Evolutionary conservation across 1,284 basidiomycete species (phyloP), one percentile per base, ranked within the genome.

Genomic region (Austroboletus novae-zelandiae): DNA sequence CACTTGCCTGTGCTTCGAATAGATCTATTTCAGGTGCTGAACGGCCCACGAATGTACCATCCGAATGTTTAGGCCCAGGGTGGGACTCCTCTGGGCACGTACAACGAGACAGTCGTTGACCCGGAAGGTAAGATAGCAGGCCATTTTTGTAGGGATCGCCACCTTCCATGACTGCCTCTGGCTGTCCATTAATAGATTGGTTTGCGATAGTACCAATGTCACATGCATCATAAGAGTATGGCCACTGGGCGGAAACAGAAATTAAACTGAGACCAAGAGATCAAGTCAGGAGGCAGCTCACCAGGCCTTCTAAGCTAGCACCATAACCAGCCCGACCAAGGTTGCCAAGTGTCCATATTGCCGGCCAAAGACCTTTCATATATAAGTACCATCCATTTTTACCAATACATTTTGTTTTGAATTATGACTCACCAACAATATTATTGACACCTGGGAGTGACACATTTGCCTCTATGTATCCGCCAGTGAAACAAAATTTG

Each of bases 401-500:
- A 18, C 36, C 35, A 18, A 9, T 17, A 41, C 1, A n/a, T 15
- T 14, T 35, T 23, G 2, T 15, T n/a, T n/a, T 53, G 25, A 39
- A 11, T 42, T 52, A 15, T n/a, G 62, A 66, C 73, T 71, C 70
- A 44, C 83, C 83, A 35, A 69, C 60, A 36, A 79, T 55, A 49
- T 77, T 72, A 56, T 75, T 77, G 43, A 71, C 69, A 15, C 89
- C 90, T 5, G 90, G 90, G 2, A 91, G 71, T 4, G 79, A 78
- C 14, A 90, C 79, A 15, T 79, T 66, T 43, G 75, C 77, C 65
- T 80, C 78, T 40, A 84, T 72, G 59, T 83, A 82, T 15, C 83
- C 84, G 15, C 80, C 79, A 4, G 81, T 85, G 70, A 92, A 92
- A 66, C 89, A 91, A 60, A 91, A 83, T 67, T 91, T 86, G 64